Evolutionary conservation across 768 basidiomycete species (phyloP).

Genomic region (Kwoniella sp.): DNA sequence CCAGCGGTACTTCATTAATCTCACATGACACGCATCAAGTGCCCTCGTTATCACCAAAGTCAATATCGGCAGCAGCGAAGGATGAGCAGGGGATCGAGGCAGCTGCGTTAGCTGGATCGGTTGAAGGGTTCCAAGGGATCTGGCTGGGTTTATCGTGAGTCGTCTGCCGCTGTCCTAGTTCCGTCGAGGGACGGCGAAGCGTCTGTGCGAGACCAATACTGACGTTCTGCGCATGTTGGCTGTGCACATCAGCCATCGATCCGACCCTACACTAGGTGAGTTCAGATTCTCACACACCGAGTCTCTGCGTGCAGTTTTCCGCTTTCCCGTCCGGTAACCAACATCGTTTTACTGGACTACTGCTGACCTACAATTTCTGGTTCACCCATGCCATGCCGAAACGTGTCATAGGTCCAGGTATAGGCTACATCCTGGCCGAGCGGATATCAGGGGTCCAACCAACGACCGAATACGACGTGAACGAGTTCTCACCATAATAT

Average conservation of each 20-base stretch:
- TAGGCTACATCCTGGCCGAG: constrained; percentile 71
- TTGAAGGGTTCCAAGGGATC: constrained; percentile 5
- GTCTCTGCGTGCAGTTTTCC: no score
- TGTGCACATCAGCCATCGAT: constrained; percentile 56
- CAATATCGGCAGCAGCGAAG: background rate
- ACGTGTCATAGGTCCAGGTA: constrained; percentile 65
- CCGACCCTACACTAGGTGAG: constrained; percentile 21
- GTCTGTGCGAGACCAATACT: no score
- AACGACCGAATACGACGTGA: background rate
- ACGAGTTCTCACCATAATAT: background rate
- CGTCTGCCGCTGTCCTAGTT: no score
- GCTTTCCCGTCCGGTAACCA: no score
- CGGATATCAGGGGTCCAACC: constrained; percentile 63
- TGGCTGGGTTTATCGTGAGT: constrained; percentile 7
- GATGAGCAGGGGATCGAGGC: background rate
- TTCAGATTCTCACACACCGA: background rate
- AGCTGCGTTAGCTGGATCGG: background rate
- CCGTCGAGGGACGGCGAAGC: no score
- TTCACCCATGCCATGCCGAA: no score
- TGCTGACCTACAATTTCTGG: no score
- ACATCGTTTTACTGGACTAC: no score
- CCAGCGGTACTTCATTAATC: background rate
- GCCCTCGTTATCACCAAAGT: background rate
- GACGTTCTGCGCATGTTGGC: background rate
- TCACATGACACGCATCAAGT: background rate